Base-by-base conservation (phyloP, 768 basidiomycete species). In the Paxillus involutus region DNA sequence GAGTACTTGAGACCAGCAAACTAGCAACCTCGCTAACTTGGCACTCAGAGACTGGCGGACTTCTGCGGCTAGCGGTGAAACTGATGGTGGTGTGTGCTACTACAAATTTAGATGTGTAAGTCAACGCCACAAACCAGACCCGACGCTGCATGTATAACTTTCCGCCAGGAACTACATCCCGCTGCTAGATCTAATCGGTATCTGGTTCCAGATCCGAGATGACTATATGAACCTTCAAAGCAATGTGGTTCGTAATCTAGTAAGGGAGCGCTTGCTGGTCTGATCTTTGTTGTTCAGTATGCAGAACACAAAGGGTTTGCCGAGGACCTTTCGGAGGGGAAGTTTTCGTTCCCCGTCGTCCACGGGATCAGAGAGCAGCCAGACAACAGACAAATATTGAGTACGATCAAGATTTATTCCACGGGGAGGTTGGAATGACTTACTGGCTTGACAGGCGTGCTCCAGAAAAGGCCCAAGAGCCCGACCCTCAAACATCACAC, bases 291-390 rank as follows among this genome's bases (percentile, higher is more conserved):
- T 41, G 9, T 30, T 4, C 44, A 96, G 92, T 98, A 98, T 64
- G 75, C 85, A 2, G 80, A 82, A 41, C 90, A 88, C 67, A 91
- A 91, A 66, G 89, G 89, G 3, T 96, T 91, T 68, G 91, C 90
- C 0, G 95, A 98, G 71, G 96, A 98, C 66, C 76, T 98, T 13
- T 88, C 91, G 0, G 96, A 98, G 73, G 96, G 96, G 7, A 98
- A 98, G 70, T 98, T 98, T 75, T 95, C 92, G 4, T 98, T 98
- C 73, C 95, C 94, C 0, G 79, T 98, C 32, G 86, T 98, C 1
- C 96, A 98, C 68, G 86, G 89, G 17, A 86, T 98, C 44, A 85
- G 89, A 30, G 81, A 89, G 7, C 84, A 94, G 65, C 77, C 75
- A 11, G 79, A 85, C 0, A 93, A 92, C 70, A 80, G 84, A 33